These are phyloP conservation scores for Silene coronaria DNA, from an alignment of 179 eudicot genomes.

Conservation along the genomic window DNA sequence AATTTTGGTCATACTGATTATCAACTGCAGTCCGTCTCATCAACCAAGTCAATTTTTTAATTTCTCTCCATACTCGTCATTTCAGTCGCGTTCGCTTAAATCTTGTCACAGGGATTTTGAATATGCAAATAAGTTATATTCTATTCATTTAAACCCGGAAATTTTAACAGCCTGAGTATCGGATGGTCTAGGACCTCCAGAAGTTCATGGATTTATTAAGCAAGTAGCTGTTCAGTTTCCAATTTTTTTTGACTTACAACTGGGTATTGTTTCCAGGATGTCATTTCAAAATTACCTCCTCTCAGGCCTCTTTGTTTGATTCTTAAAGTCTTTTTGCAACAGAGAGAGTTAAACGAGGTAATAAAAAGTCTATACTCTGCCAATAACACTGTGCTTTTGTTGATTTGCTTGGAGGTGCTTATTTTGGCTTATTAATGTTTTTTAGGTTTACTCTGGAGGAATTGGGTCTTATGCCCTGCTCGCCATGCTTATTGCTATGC, in stretches of 20 bases:
- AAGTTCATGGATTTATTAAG: neutral
- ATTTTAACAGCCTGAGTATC: neutral
- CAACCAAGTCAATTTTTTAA: neutral
- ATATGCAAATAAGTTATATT: neutral
- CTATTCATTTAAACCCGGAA: neutral
- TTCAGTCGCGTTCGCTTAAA: neutral
- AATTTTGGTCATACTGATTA: neutral
- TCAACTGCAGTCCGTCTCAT: neutral
- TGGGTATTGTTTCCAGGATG: conserved; percentile 45
- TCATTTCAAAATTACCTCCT: conserved; percentile 64
- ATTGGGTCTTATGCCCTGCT: conserved; percentile 95
- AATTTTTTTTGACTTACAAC: neutral
- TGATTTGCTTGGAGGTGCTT: conserved; percentile 2
- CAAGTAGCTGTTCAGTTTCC: neutral
- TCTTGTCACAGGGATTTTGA: neutral
- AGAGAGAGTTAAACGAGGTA: conserved; percentile 90
- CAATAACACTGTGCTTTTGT: neutral
- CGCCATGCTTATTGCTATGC: conserved; percentile 88
- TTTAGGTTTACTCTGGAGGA: conserved; percentile 88
- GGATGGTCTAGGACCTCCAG: neutral
- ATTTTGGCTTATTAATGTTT: neutral
- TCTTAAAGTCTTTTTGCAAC: conserved; percentile 83
- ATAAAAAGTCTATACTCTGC: neutral
- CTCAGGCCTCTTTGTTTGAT: conserved; percentile 79
- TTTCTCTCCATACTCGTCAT: neutral